Conservation (phyloP, 1,139 yeast species). For the Zygosaccharomyces sapae region DNA sequence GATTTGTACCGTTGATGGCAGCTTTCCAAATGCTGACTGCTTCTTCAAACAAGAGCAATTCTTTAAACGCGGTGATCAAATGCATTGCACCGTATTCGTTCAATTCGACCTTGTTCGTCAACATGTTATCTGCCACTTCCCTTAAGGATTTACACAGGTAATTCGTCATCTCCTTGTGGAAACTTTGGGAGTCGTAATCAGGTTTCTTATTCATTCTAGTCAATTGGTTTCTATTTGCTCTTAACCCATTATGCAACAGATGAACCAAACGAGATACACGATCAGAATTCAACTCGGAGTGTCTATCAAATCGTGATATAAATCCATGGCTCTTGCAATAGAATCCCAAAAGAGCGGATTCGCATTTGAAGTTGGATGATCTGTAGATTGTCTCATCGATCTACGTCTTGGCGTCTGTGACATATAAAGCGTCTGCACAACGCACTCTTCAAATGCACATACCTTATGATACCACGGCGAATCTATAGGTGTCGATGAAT, state of each 20-base stretch:
- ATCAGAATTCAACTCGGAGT: conserved; percentile 44
- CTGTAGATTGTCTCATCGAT: conserved; percentile 26
- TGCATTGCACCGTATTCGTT: conserved; percentile 55
- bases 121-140: conserved; percentile 48
- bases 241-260: conserved; percentile 46
- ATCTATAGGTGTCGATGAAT: conserved; percentile 21
- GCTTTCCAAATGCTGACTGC: conserved; percentile 53
- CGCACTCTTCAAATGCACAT: conserved; percentile 46
- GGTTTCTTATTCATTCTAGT: conserved; percentile 49
- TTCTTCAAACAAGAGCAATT: conserved; percentile 48
- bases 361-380: conserved; percentile 26
- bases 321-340: conserved; percentile 44
- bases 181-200: conserved; percentile 52
- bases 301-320: conserved; percentile 43
- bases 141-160: conserved; percentile 45
- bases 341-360: conserved; percentile 45
- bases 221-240: conserved; percentile 48
- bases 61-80: conserved; percentile 54
- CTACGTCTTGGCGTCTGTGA: conserved; percentile 36
- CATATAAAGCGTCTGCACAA: conserved; percentile 39
- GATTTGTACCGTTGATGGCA: conserved; percentile 38
- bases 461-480: conserved; percentile 43
- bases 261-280: conserved; percentile 46
- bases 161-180: conserved; percentile 47
- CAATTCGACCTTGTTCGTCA: conserved; percentile 39